Conservation (phyloP, 1,284 basidiomycete genomes). For the Sporisorium reilianum region DNA sequence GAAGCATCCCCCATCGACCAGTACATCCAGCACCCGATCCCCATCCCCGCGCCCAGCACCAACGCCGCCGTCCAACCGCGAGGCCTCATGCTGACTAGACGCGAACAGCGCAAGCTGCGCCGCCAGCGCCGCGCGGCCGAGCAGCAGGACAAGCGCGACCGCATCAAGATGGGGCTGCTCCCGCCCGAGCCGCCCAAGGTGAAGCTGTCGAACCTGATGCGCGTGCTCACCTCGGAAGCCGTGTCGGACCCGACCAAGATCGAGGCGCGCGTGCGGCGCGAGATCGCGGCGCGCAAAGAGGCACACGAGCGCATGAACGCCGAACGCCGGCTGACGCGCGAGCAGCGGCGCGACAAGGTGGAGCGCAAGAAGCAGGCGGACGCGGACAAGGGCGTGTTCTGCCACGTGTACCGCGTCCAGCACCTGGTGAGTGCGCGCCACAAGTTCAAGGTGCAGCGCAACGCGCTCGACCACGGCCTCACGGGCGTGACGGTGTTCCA, state of each 20-base stretch:
- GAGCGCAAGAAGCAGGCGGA: conserved; percentile 73
- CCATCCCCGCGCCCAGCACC: conserved; percentile 89
- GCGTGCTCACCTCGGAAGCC: conserved; percentile 94
- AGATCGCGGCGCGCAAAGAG: conserved; percentile 89
- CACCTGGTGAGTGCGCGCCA: conserved; percentile 91
- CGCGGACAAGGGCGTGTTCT: conserved; percentile 87
- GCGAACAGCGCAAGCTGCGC: conserved; percentile 97
- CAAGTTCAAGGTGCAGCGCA: conserved; percentile 94
- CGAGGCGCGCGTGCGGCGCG: conserved; percentile 90
- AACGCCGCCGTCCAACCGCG: conserved; percentile 78
- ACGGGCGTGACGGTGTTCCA: conserved; percentile 91
- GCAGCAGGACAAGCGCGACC: conserved; percentile 92
- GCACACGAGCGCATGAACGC: conserved; percentile 91
- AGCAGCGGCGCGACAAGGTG: conserved; percentile 86
- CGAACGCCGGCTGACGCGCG: conserved; percentile 89
- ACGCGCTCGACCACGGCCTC: conserved; percentile 89
- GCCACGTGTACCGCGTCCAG: conserved; percentile 87
- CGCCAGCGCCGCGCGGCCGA: conserved; percentile 88
- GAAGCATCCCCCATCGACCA: conserved; percentile 84
- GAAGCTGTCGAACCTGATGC: conserved; percentile 95
- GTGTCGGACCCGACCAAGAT: conserved; percentile 97
- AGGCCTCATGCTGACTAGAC: conserved; percentile 67
- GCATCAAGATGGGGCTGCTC: conserved; percentile 93
- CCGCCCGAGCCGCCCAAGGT: conserved; percentile 97
- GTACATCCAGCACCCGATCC: conserved; percentile 96